Evolutionary conservation across 2,329 filamentous ascomycete genomes (phyloP).

Genomic region (Verticillium nonalfalfae): DNA sequence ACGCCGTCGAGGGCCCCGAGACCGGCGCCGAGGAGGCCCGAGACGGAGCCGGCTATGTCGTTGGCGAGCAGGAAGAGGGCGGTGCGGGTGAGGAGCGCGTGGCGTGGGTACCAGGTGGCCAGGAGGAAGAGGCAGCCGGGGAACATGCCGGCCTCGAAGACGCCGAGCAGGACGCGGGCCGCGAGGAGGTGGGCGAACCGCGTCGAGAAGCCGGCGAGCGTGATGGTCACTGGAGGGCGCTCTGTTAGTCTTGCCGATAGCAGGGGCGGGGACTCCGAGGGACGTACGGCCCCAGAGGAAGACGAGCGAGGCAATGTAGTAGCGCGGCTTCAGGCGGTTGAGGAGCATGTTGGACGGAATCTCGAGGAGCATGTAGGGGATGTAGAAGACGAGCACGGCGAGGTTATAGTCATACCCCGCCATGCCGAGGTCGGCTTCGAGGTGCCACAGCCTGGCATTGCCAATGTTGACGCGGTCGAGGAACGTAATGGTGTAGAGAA

Average conservation of each 20-base stretch:
- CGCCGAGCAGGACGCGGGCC: constrained; percentile 51
- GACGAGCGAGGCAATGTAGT: constrained; percentile 17
- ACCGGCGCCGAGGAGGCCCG: constrained; percentile 15
- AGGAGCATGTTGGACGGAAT: constrained; percentile 21
- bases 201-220: constrained; percentile 39
- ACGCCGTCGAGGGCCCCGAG: constrained; percentile 14
- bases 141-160: constrained; percentile 62
- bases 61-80: constrained; percentile 17
- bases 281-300: constrained; percentile 20
- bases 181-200: constrained; percentile 36
- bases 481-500: constrained; percentile 19
- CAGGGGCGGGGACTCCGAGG: neutral
- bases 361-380: constrained; percentile 24
- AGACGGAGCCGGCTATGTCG: constrained; percentile 16
- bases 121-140: constrained; percentile 33
- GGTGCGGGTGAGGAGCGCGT: constrained; percentile 21
- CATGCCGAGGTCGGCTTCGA: constrained; percentile 23
- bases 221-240: neutral
- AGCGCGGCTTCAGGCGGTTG: constrained; percentile 20
- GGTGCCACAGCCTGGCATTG: constrained; percentile 22
- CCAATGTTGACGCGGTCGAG: constrained; percentile 21
- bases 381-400: constrained; percentile 19
- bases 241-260: neutral
- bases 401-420: constrained; percentile 20
- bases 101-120: constrained; percentile 23